Percentiles rank a stretch among this genome's conserved stretches.
phyloP scores from a whole-genome alignment of 1,284 basidiomycete species.

The Fomitopsis schrenkii region DNA sequence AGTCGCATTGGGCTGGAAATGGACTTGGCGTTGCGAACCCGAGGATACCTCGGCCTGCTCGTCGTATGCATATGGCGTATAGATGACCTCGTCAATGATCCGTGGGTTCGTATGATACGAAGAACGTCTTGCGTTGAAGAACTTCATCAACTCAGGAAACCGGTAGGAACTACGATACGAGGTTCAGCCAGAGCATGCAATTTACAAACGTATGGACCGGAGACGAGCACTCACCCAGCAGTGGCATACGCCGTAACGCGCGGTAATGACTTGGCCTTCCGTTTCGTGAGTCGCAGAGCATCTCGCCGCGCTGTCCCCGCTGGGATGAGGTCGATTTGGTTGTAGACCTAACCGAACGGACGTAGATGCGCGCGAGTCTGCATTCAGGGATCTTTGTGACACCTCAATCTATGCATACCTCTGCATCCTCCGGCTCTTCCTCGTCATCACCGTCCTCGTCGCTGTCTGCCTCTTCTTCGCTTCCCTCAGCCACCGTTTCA shows the following conservation, averaged over 20 bases:
- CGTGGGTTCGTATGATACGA: slow-evolving; percentile 85
- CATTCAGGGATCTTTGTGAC: neutral
- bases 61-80: slow-evolving; percentile 80
- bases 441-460: slow-evolving; percentile 78
- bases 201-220: neutral
- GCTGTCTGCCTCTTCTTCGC: slow-evolving; percentile 50
- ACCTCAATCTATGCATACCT: slow-evolving; percentile 40
- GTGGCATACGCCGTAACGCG: slow-evolving; percentile 95
- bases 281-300: slow-evolving; percentile 87
- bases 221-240: slow-evolving; percentile 58
- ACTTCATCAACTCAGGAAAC: slow-evolving; percentile 82
- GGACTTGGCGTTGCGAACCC: slow-evolving; percentile 21
- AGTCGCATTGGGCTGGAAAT: slow-evolving; percentile 25
- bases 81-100: slow-evolving; percentile 77
- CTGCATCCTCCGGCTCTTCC: slow-evolving; percentile 55
- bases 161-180: slow-evolving; percentile 64
- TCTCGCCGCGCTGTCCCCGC: slow-evolving; percentile 92
- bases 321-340: slow-evolving; percentile 88
- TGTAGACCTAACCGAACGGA: slow-evolving; percentile 60
- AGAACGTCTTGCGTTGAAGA: slow-evolving; percentile 77
- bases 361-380: neutral
- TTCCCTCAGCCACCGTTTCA: slow-evolving; percentile 41
- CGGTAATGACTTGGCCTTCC: slow-evolving; percentile 91
- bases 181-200: neutral
- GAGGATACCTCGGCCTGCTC: slow-evolving; percentile 28